Evolutionary conservation across 768 basidiomycete genomes (phyloP).

Genomic region (Phanerodontia chrysosporium): DNA sequence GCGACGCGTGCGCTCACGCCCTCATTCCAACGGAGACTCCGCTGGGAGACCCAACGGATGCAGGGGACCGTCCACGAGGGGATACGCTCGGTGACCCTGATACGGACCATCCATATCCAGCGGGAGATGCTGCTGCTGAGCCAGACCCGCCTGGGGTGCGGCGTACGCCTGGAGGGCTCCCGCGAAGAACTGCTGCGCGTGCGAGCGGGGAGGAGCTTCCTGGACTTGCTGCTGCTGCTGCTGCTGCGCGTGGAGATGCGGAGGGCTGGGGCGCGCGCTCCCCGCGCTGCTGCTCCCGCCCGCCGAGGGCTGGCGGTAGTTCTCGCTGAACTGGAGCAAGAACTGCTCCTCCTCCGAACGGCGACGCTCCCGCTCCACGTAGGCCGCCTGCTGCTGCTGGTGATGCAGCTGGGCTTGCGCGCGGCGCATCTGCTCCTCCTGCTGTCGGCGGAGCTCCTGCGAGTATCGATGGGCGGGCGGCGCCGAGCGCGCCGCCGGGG

Average conservation of each 20-base stretch:
- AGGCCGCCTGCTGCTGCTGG: constrained; percentile 36
- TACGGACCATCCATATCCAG: constrained; percentile 15
- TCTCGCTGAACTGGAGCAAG: constrained; percentile 35
- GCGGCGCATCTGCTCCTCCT: constrained; percentile 29
- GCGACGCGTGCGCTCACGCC: constrained; percentile 2
- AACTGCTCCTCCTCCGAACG: constrained; percentile 32
- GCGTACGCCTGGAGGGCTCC: constrained; percentile 5
- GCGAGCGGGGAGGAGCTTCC: constrained; percentile 27
- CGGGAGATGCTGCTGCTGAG: constrained; percentile 11
- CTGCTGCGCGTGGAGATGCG: constrained; percentile 24
- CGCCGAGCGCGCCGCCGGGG: background rate
- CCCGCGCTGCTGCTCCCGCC: constrained; percentile 16
- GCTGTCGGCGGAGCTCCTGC: constrained; percentile 45
- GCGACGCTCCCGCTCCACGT: constrained; percentile 28
- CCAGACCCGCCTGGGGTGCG: too few relatives aligned
- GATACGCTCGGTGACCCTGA: constrained; percentile 4
- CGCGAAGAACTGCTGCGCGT: constrained; percentile 14
- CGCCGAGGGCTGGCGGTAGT: constrained; percentile 17
- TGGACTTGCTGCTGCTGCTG: constrained; percentile 31
- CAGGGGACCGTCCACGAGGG: constrained; percentile 1
- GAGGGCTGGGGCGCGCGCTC: constrained; percentile 24
- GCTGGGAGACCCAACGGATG: constrained; percentile 9
- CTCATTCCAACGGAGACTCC: constrained; percentile 28
- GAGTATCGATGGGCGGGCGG: constrained; percentile 39
- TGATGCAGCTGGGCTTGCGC: constrained; percentile 39